Base-by-base conservation (phyloP, 106 monocot species). In the Dendrobium nobile region DNA sequence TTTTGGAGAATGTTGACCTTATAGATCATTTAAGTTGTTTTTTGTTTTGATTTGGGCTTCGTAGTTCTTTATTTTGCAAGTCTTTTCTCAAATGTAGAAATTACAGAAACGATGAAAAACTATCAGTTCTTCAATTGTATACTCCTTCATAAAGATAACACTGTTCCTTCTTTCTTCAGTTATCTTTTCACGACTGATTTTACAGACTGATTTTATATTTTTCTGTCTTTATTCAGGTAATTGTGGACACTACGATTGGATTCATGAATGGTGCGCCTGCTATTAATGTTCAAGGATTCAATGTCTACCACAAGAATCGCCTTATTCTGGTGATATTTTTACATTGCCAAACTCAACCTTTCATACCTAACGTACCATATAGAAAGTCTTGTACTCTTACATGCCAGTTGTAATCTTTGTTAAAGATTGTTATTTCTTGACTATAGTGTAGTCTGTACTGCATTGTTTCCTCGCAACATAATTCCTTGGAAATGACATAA, bases 281-380 rank as follows among this genome's bases (percentile, higher is more conserved):
- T 40, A 56, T 96, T 45, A 84, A 88, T 84, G 85, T 93, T 54
- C 89, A 91, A 74, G 96, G 96, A 11, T 96, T 91, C 81, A 93
- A 93, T 85, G 85, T 96, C 5, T 96, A 96, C 75, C 91, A 96
- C 85, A 91, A 88, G 77, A 93, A 93, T 82, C 93, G 96, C 26
- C 88, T 96, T 54, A 93, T 96, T 78, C 73, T 91, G 89, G 95
- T 95, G 80, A 78, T 17, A n/a, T 43, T 41, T 74, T 74, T 20
- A 16, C 28, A 74, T 74, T 74, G 33, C 74, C 19, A 44, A 74
- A 20, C 42, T 74, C 20, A 13, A 33, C 70, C 42, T 74, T 37
- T 20, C 1, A 20, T 19, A 44, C 16, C 16, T 70, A 70, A 33
- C 31, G 11, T 28, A 70, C 4, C 17, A 5, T 16, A 37, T 33